Conservation (phyloP, 2,329 filamentous ascomycete genomes). For the Bisporella sp. region DNA sequence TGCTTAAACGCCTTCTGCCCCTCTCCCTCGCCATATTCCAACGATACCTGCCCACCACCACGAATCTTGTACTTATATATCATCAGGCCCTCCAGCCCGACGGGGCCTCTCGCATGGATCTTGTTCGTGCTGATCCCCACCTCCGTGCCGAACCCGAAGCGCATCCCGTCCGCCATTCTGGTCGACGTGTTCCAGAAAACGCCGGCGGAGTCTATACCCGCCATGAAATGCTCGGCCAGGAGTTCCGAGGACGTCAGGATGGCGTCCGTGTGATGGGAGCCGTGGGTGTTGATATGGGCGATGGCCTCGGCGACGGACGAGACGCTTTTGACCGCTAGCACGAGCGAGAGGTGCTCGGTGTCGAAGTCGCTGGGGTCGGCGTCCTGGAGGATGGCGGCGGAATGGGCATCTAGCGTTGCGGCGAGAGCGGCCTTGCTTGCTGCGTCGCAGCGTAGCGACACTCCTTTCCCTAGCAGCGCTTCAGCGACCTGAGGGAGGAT, state of each 20-base stretch:
- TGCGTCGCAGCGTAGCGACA: conserved; percentile 74
- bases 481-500: conserved; percentile 66
- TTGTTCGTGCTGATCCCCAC: conserved; percentile 99
- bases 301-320: conserved; percentile 63
- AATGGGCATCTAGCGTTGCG: conserved; percentile 34
- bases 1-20: conserved; percentile 54
- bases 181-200: conserved; percentile 98
- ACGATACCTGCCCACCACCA: conserved; percentile 75
- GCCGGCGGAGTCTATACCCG: conserved; percentile 77
- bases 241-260: conserved; percentile 68
- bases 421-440: conserved; percentile 57
- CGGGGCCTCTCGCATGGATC: conserved; percentile 88
- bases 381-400: conserved; percentile 49
- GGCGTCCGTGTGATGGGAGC: conserved; percentile 88
- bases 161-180: conserved; percentile 91
- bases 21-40: conserved; percentile 62
- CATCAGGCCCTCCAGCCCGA: conserved; percentile 87
- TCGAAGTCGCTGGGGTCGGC: conserved; percentile 67
- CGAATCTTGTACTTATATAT: conserved; percentile 96
- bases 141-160: conserved; percentile 96
- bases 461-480: conserved; percentile 68
- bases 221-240: conserved; percentile 76
- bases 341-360: conserved; percentile 84
- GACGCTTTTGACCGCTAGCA: conserved; percentile 78
- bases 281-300: conserved; percentile 83